Evolutionary conservation across 768 basidiomycete species (phyloP), one percentile per base, ranked within the genome.

Genomic region (Tephrocybe rancida): DNA sequence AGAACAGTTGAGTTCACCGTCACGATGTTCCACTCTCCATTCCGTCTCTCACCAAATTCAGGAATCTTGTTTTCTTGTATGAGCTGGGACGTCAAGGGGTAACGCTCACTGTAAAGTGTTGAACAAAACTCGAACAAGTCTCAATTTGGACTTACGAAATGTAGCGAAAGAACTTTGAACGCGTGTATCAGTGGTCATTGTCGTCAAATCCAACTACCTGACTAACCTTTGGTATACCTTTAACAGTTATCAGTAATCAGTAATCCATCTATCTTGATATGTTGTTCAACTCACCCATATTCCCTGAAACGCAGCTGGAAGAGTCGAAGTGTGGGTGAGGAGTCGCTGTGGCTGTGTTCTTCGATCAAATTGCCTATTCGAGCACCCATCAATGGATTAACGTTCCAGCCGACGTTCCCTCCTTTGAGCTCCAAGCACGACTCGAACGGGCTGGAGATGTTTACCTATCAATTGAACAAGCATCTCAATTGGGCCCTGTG

Each of bases 51-150:
- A 90, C 93, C 96, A 67, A 99, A 99, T 72, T 98, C 97, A 14
- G 95, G 96, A 56, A 99, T 98, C 78, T 95, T 94, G 76, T 98
- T 97, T 77, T 97, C 95, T 70, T 96, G 86, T 58, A 98, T 97
- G 53, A 98, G 80, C 70, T 98, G 97, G 16, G 96, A 98, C 14
- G 95, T 99, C 61, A 99, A 82, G 46, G 97, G 96, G 70, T 99
- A 99, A 56, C 97, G 87, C 77, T 98, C 97, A 57, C 94, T 96
- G 65, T 8, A 24, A 38, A 21, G 27, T 14, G 38, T 71, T 39
- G 67, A n/a, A n/a, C n/a, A n/a, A n/a, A n/a, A n/a, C n/a, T n/a
- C n/a, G n/a, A n/a, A n/a, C n/a, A n/a, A n/a, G n/a, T n/a, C n/a
- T n/a, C n/a, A n/a, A n/a, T n/a, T n/a, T n/a, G 42, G 45, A 75